phyloP scores from a whole-genome alignment of 2,329 filamentous ascomycete genomes.

The Magnaporthiopsis incrustans region DNA sequence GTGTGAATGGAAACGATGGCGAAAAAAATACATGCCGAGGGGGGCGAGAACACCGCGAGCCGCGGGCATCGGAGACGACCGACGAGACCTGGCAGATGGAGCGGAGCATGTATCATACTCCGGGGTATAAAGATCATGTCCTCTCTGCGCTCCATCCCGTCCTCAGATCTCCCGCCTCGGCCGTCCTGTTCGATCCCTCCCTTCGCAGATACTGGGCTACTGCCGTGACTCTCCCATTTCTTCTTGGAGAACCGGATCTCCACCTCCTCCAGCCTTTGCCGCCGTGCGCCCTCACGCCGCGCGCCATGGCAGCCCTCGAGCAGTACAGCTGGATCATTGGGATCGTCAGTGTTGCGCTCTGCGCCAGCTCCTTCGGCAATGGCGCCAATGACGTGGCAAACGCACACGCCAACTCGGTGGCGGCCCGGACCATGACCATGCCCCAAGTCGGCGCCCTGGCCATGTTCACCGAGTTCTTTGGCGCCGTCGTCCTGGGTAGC shows the following conservation, averaged over 20 bases:
- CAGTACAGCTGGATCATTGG: constrained; percentile 5
- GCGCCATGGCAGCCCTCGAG: constrained; percentile 2
- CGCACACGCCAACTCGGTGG: constrained; percentile 5
- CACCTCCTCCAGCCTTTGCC: not conserved
- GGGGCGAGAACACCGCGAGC: too few relatives aligned
- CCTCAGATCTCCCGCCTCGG: too few relatives aligned
- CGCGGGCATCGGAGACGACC: too few relatives aligned
- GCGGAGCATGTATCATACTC: too few relatives aligned
- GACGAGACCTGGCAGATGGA: too few relatives aligned
- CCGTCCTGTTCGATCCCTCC: not conserved
- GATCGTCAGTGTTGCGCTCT: not conserved
- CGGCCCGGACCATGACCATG: constrained; percentile 1
- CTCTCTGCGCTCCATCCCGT: not conserved
- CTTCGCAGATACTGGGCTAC: too few relatives aligned
- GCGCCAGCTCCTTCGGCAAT: constrained; percentile 2
- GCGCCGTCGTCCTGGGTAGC: constrained; percentile 2
- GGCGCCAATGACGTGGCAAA: constrained; percentile 3
- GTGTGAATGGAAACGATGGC: not conserved
- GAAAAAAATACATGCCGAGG: not conserved
- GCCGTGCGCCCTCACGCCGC: not conserved
- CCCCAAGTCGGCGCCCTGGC: constrained; percentile 1
- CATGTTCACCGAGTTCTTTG: constrained; percentile 5
- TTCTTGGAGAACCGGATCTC: not conserved
- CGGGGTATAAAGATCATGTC: not conserved
- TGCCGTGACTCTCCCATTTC: not conserved